Percentiles rank a stretch among this genome's conserved stretches.
These are phyloP conservation scores for Candida insectorum DNA, from an alignment of 805 yeast genomes.

Conservation along the genomic window DNA sequence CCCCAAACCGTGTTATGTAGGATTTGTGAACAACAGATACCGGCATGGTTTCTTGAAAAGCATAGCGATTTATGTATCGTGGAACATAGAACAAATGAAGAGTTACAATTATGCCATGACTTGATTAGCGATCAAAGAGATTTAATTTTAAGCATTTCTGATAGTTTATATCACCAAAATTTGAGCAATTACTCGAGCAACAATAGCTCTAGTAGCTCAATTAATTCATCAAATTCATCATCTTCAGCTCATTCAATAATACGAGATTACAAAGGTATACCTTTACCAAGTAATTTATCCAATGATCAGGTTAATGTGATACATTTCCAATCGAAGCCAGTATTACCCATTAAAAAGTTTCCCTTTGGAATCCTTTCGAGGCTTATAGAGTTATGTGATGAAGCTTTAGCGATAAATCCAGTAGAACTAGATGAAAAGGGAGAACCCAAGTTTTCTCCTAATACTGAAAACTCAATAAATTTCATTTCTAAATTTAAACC, in stretches of 20 bases:
- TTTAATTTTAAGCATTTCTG: conserved; percentile 43
- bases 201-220: conserved; percentile 11
- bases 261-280: conserved; percentile 56
- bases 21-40: conserved; percentile 87
- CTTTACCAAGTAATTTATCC: conserved; percentile 32
- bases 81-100: conserved; percentile 80
- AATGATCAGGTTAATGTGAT: conserved; percentile 3
- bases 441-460: conserved; percentile 49
- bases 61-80: conserved; percentile 85
- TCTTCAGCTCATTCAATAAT: conserved; percentile 17
- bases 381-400: conserved; percentile 65
- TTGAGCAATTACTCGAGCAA: conserved; percentile 7
- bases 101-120: conserved; percentile 74
- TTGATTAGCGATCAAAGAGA: conserved; percentile 66
- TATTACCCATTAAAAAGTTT: conserved; percentile 36
- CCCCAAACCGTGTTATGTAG: conserved; percentile 84
- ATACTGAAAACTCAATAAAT: conserved; percentile 54
- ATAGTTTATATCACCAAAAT: conserved; percentile 28
- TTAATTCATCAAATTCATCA: conserved; percentile 16
- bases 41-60: conserved; percentile 93
- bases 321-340: conserved; percentile 4
- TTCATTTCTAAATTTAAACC: conserved; percentile 39
- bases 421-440: conserved; percentile 30
- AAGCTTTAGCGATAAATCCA: conserved; percentile 69
- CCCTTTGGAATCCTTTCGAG: conserved; percentile 61